Percentiles rank a stretch among this genome's conserved stretches.
Evolutionary conservation across 1,284 basidiomycete genomes (phyloP).

Genomic region (Trametes hirsuta): DNA sequence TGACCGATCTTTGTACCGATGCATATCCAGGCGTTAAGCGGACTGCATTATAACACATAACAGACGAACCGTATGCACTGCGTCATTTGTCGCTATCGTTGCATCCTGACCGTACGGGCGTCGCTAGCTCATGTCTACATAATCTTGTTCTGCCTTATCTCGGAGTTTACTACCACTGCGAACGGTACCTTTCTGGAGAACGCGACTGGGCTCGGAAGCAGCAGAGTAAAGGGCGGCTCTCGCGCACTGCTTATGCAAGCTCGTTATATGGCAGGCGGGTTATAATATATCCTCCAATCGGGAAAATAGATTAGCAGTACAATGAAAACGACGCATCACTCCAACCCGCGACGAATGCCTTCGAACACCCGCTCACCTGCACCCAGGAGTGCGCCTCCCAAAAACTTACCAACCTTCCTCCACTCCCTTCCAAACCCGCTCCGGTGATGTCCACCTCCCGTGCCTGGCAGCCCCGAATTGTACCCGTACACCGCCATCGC

Average conservation of each 20-base stretch:
- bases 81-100: no score
- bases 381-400: constrained; percentile 40
- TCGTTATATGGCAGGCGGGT: background rate
- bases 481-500: constrained; percentile 66
- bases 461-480: constrained; percentile 26
- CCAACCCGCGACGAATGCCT: constrained; percentile 14
- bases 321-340: background rate
- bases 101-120: no score
- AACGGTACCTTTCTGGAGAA: no score
- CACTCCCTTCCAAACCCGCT: constrained; percentile 34
- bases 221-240: no score
- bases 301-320: background rate
- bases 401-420: constrained; percentile 35
- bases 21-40: no score
- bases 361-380: constrained; percentile 41
- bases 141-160: no score
- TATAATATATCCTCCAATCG: background rate
- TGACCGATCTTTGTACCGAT: no score
- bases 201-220: no score
- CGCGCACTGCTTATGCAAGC: background rate
- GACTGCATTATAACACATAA: no score
- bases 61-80: no score
- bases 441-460: constrained; percentile 24
- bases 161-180: no score
- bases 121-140: no score